phyloP scores from a whole-genome alignment of 768 basidiomycete species.

The Coprinopsis sp. region DNA sequence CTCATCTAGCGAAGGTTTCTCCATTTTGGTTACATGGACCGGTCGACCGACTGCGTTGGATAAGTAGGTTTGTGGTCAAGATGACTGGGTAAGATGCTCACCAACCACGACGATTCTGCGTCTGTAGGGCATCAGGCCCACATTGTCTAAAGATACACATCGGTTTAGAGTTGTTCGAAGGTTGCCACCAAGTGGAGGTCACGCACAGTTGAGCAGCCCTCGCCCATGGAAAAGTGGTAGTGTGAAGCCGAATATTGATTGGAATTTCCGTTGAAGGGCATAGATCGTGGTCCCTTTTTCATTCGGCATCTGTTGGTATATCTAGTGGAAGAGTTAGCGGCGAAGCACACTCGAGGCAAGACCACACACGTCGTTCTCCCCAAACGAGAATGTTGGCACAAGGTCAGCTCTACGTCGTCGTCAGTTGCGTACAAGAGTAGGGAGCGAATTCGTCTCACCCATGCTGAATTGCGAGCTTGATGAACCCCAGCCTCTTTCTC shows the following conservation, averaged over 20 bases:
- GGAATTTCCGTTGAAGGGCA: slow-evolving; percentile 85
- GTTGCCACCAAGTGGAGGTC: not conserved
- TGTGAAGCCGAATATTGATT: slow-evolving; percentile 91
- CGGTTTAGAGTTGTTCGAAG: not conserved
- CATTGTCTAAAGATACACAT: slow-evolving; percentile 60
- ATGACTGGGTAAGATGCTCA: slow-evolving; percentile 41
- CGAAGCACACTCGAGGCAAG: not conserved
- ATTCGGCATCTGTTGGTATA: slow-evolving; percentile 96
- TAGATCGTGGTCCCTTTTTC: slow-evolving; percentile 87
- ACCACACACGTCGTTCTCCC: slow-evolving; percentile 87
- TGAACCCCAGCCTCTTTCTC: slow-evolving; percentile 84
- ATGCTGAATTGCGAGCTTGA: slow-evolving; percentile 88
- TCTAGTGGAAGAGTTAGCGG: slow-evolving; percentile 42
- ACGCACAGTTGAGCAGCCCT: slow-evolving; percentile 88
- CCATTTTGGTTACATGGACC: slow-evolving; percentile 70
- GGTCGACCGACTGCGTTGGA: slow-evolving; percentile 73
- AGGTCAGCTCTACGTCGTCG: slow-evolving; percentile 73
- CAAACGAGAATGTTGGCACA: slow-evolving; percentile 97
- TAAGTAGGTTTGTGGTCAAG: not conserved
- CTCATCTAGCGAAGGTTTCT: slow-evolving; percentile 80
- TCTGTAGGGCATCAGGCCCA: slow-evolving; percentile 94
- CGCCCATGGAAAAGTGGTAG: slow-evolving; percentile 96
- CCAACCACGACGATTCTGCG: slow-evolving; percentile 94
- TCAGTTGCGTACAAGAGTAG: not conserved
- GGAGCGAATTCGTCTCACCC: slow-evolving; percentile 48